A percentile compares a stretch with the other conserved stretches of the same genome.
Conservation (phyloP, 139 green algal genomes). For the Chlorella sp. region DNA sequence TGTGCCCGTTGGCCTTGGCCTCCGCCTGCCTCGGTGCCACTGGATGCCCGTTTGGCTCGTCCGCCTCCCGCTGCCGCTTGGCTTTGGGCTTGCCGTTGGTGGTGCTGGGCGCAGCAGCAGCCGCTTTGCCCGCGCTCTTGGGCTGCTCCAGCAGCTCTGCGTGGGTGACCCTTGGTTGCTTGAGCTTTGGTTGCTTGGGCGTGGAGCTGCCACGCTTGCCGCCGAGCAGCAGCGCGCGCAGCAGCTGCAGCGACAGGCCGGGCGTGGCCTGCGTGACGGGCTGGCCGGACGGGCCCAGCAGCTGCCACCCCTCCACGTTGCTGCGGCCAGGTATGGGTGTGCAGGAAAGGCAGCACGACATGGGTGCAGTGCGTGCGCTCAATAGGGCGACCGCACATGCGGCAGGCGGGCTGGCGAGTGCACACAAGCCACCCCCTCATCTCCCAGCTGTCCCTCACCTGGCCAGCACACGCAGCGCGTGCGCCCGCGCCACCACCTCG, state of each 20-base stretch:
- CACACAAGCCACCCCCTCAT: neutral
- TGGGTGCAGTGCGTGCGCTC: neutral
- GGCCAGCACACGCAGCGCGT: conserved; percentile 26
- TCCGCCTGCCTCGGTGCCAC: neutral
- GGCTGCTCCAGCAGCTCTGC: too few relatives aligned
- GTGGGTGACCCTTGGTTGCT: too few relatives aligned
- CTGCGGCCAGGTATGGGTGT: too few relatives aligned
- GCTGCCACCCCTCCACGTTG: neutral
- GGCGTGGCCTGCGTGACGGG: neutral
- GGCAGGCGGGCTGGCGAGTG: neutral
- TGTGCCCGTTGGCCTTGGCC: too few relatives aligned
- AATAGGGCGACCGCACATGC: neutral
- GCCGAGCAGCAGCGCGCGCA: neutral
- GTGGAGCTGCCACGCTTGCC: neutral
- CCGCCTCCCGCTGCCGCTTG: neutral
- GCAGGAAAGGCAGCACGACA: neutral
- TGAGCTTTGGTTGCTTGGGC: neutral
- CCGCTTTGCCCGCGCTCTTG: neutral
- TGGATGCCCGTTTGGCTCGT: too few relatives aligned
- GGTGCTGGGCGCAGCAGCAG: neutral
- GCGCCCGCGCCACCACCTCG: conserved; percentile 18
- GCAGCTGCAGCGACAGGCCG: neutral
- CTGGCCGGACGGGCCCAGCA: neutral
- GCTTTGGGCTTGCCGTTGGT: neutral
- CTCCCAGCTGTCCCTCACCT: conserved; percentile 7